Evolutionary conservation across 1,139 yeast species (phyloP), one percentile per base, ranked within the genome.

Genomic region (Pichia sp.): DNA sequence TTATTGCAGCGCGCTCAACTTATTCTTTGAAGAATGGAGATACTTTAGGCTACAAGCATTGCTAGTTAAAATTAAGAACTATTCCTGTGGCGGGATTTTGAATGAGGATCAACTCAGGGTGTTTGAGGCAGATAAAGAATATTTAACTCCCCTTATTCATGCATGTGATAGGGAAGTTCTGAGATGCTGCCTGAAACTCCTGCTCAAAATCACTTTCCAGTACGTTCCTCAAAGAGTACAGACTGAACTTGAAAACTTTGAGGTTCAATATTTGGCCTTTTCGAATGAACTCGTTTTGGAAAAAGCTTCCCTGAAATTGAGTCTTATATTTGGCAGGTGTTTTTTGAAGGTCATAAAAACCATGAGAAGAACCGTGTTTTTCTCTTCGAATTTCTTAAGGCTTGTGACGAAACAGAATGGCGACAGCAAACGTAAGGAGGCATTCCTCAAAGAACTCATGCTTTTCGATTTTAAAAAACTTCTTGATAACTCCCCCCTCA

Each of bases 201-300:
- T 85, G 42, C 69, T 80, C n/a, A 79, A 79, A 27, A 59, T 82
- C 40, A 74, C 76, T n/a, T 58, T 77, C 27, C 84, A 80, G 48
- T 67, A 66, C 36, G 72, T 79, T 9, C 84, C 86, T 2, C 60
- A 61, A 1, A 69, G 69, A 19, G 77, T 79, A n/a, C 50, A 76
- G 23, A 56, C 58, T 6, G 73, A 67, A 39, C 59, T 79, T 40
- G 67, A 66, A 33, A 63, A 62, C 21, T 62, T 79, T 30, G 58
- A 74, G 2, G 46, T 55, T 6, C 59, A 65, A 8, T 74, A 62
- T 50, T 53, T 68, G n/a, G n/a, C n/a, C n/a, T n/a, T n/a, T n/a
- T n/a, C n/a, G n/a, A n/a, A n/a, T n/a, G n/a, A n/a, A n/a, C n/a
- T n/a, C n/a, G n/a, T n/a, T n/a, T n/a, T n/a, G n/a, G n/a, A n/a